Base-by-base conservation (phyloP, 176 grass and related monocot species). In the Pontederia paniculata region DNA sequence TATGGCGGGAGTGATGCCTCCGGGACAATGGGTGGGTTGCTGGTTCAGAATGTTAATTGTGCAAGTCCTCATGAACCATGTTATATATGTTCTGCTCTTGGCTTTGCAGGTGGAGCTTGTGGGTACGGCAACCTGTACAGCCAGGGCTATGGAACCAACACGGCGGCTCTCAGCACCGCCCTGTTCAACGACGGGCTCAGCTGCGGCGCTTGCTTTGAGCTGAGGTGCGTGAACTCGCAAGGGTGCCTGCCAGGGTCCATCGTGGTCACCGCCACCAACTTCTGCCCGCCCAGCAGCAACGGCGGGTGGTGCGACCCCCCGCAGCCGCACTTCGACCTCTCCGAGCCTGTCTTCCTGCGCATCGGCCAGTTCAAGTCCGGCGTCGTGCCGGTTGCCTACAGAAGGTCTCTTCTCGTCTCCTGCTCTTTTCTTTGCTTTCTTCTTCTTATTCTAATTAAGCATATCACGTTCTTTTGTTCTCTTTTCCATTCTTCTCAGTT, bases 51-150 rank as follows among this genome's bases (percentile, higher is more conserved):
- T 13, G n/a, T 37, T 37, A 6, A 37, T 37, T 37, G 28, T 37
- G 28, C 28, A 6, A 37, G 5, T 37, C 7, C 48, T 16, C 48
- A 4, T 4, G 48, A 0, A 50, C 15, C 11, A 13, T 13, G 48
- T n/a, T 8, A 8, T 17, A 1, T 13, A 50, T 17, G 48, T n/a
- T 13, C n/a, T 50, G 48, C 4, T 16, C 15, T 50, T 17, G 48
- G 48, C 5, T 37, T 37, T 17, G 48, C 9, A 66, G 63, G 63
- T 13, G 63, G 63, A 1, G 63, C 63, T 2, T 66, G 63, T 0
- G 63, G 63, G 4, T 66, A 66, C 3, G 63, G 63, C 9, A 18
- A 66, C n/a, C 0, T 66, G 23, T 66, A 66, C 47, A 50, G 48
- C 48, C 48, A 50, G 48, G 48, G 48, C 15, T 50, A 50, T 8